These are phyloP conservation scores for Maudiozyma serrabonitensis DNA, from an alignment of 805 yeast species.

Conservation along the genomic window DNA sequence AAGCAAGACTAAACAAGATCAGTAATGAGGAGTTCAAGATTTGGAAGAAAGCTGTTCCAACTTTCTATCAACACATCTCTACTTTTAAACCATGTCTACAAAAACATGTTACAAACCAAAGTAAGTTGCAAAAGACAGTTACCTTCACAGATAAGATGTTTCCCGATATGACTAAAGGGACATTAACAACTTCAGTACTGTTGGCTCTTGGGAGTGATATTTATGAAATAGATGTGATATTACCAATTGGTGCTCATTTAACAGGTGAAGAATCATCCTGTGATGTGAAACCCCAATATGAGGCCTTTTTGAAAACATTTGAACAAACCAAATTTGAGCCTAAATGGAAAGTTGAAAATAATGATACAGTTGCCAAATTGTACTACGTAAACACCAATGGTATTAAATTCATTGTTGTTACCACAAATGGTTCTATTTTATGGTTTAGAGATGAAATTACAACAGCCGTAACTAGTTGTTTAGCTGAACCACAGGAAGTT, in stretches of 20 bases:
- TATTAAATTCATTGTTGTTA: constrained; percentile 27
- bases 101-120: constrained; percentile 13
- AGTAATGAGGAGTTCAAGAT: constrained; percentile 66
- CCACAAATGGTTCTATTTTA: constrained; percentile 24
- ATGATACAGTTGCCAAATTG: constrained; percentile 21
- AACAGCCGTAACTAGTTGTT: constrained; percentile 10
- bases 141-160: constrained; percentile 18
- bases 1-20: constrained; percentile 32
- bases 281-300: constrained; percentile 30
- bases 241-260: constrained; percentile 23
- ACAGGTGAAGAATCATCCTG: neutral
- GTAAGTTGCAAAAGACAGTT: constrained; percentile 15
- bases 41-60: constrained; percentile 81
- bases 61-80: constrained; percentile 42
- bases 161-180: constrained; percentile 22
- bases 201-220: constrained; percentile 23
- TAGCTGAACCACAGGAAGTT: neutral
- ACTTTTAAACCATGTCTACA: constrained; percentile 31
- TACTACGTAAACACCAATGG: constrained; percentile 11
- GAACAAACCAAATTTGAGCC: constrained; percentile 12
- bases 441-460: constrained; percentile 23
- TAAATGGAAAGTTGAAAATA: constrained; percentile 20
- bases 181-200: constrained; percentile 16
- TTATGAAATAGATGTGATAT: constrained; percentile 18
- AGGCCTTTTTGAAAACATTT: constrained; percentile 9